Conservation (phyloP, 2,329 filamentous ascomycete genomes). For the Cercospora nicotianae region DNA sequence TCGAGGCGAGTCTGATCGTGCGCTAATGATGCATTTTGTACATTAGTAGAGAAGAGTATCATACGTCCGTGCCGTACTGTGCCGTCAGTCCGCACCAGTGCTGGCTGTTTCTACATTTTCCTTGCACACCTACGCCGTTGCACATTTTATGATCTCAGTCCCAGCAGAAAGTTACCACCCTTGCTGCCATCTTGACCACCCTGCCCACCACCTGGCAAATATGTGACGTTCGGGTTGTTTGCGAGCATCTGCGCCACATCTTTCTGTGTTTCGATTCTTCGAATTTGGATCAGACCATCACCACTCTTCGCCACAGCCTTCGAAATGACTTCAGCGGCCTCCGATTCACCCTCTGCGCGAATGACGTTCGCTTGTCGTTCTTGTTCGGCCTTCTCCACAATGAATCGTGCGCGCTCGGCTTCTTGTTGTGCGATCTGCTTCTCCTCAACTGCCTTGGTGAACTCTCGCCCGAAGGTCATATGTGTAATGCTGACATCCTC, state of each 20-base stretch:
- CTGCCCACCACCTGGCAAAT: constrained; percentile 72
- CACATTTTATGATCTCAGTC: constrained; percentile 55
- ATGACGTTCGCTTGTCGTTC: constrained; percentile 98
- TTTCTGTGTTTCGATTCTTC: constrained; percentile 93
- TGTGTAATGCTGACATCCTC: constrained; percentile 99
- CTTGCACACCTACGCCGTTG: not conserved
- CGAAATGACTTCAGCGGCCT: constrained; percentile 92
- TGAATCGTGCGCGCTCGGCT: constrained; percentile 93
- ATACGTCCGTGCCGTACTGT: constrained; percentile 14
- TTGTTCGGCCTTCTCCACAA: constrained; percentile 98
- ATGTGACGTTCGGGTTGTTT: constrained; percentile 91
- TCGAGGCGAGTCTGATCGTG: not conserved
- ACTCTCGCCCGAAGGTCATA: constrained; percentile 99
- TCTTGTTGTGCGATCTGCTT: constrained; percentile 99
- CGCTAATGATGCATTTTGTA: not conserved
- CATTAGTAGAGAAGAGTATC: constrained; percentile 23
- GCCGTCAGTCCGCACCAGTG: not conserved
- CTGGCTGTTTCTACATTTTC: constrained; percentile 1
- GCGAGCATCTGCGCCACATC: constrained; percentile 92
- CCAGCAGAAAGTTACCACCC: constrained; percentile 64
- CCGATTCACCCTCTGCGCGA: constrained; percentile 94
- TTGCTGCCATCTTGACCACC: constrained; percentile 56
- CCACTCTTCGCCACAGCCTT: constrained; percentile 91
- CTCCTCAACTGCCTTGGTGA: constrained; percentile 98
- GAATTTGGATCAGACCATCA: constrained; percentile 90